Conservation (phyloP, 2,329 filamentous ascomycete genomes). For the Boeremia exigua region DNA sequence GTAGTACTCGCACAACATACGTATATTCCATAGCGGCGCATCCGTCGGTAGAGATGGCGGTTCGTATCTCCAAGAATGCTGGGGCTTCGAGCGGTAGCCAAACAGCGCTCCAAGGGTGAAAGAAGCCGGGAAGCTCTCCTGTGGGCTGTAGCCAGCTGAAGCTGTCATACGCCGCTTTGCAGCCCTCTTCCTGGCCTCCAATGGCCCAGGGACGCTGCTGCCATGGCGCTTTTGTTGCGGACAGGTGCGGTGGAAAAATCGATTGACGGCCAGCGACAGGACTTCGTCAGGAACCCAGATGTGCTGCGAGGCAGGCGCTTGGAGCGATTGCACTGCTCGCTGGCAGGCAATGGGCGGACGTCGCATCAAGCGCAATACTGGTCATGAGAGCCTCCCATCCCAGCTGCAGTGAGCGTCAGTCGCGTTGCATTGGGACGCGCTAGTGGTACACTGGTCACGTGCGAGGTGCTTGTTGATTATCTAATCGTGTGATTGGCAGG, state of each 20-base stretch:
- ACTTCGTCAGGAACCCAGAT: constrained; percentile 67
- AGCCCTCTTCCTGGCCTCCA: constrained; percentile 65
- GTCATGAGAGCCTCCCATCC: constrained; percentile 25
- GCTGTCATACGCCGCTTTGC: constrained; percentile 63
- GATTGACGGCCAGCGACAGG: constrained; percentile 58
- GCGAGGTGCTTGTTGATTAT: not conserved
- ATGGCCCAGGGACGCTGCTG: constrained; percentile 66
- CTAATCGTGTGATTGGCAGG: not conserved
- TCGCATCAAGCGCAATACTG: constrained; percentile 53
- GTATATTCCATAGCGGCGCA: constrained; percentile 14
- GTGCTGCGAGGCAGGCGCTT: constrained; percentile 50
- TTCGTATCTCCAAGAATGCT: constrained; percentile 44
- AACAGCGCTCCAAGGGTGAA: constrained; percentile 41
- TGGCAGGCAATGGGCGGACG: constrained; percentile 57
- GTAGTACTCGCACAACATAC: constrained; percentile 21
- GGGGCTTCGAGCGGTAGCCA: constrained; percentile 27
- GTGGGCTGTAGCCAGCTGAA: constrained; percentile 48
- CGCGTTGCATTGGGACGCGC: constrained; percentile 14
- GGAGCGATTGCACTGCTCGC: constrained; percentile 55
- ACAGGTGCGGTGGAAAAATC: constrained; percentile 57
- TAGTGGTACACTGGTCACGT: not conserved
- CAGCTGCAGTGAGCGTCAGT: constrained; percentile 5
- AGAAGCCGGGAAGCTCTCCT: constrained; percentile 26
- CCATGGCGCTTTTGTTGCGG: constrained; percentile 60
- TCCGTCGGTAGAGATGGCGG: constrained; percentile 34